phyloP scores from a whole-genome alignment of 306 rosid species.

The Adenanthera pavonina region DNA sequence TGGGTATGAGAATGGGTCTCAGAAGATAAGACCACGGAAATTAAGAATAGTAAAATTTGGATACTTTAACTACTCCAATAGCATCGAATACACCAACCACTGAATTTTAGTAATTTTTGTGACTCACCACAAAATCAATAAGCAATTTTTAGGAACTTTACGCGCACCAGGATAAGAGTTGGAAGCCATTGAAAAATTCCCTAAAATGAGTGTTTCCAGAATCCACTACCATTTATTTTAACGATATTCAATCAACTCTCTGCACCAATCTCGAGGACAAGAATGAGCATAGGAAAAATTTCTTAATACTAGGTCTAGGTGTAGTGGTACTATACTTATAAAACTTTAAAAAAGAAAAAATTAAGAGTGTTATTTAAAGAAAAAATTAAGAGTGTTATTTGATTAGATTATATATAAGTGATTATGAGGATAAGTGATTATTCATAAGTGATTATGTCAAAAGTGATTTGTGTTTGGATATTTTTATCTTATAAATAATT shows the following conservation, averaged over 20 bases:
- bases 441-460: no score
- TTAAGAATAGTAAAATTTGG: not conserved
- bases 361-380: no score
- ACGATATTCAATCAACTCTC: not conserved
- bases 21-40: not conserved
- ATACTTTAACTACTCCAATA: not conserved
- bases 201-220: not conserved
- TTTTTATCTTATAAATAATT: no score
- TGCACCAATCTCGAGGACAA: not conserved
- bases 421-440: no score
- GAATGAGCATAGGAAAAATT: not conserved
- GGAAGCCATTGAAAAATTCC: not conserved
- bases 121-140: not conserved
- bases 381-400: no score
- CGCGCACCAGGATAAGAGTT: not conserved
- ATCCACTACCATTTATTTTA: not conserved
- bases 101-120: not conserved
- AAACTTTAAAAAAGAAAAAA: not conserved
- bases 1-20: conserved; percentile 6
- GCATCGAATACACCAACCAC: not conserved
- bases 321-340: no score
- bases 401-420: no score
- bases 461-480: no score
- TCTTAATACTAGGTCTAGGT: not conserved
- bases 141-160: not conserved